Conservation (phyloP, 73 alveolate species). For the Paramecium biaurelia region DNA sequence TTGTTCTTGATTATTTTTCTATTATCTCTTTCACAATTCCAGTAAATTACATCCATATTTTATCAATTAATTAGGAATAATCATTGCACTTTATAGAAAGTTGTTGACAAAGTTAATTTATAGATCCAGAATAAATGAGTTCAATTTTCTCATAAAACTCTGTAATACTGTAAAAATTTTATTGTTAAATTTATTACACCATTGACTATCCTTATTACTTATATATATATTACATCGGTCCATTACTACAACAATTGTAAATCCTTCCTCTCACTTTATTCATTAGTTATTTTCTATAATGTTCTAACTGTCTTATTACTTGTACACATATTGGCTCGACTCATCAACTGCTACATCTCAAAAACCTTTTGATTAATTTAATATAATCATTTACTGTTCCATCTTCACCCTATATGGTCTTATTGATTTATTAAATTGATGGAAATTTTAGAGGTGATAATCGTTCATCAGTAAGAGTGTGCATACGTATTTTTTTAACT, state of each 20-base stretch:
- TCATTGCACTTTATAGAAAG: slow-evolving; percentile 25
- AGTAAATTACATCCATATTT: slow-evolving; percentile 19
- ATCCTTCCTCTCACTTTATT: slow-evolving; percentile 43
- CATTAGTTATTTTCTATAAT: neutral
- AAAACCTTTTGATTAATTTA: neutral
- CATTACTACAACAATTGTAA: neutral
- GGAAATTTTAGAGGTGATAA: slow-evolving; percentile 30
- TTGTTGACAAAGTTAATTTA: neutral
- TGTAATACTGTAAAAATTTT: neutral
- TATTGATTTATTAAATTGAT: neutral
- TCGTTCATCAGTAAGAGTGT: slow-evolving; percentile 6
- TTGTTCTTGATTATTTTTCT: neutral
- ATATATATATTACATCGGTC: neutral
- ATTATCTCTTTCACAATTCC: slow-evolving; percentile 28
- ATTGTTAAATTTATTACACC: neutral
- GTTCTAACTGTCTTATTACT: neutral
- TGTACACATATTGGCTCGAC: neutral
- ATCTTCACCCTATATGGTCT: slow-evolving; percentile 34
- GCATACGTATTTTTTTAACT: neutral
- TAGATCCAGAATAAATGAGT: slow-evolving; percentile 26
- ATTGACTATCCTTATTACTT: neutral
- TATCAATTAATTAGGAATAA: neutral
- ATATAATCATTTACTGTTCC: slow-evolving; percentile 11
- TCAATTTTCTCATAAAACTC: slow-evolving; percentile 23
- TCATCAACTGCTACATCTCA: neutral